Conservation (phyloP, 2,329 filamentous ascomycete species). For the Moelleriella libera region DNA sequence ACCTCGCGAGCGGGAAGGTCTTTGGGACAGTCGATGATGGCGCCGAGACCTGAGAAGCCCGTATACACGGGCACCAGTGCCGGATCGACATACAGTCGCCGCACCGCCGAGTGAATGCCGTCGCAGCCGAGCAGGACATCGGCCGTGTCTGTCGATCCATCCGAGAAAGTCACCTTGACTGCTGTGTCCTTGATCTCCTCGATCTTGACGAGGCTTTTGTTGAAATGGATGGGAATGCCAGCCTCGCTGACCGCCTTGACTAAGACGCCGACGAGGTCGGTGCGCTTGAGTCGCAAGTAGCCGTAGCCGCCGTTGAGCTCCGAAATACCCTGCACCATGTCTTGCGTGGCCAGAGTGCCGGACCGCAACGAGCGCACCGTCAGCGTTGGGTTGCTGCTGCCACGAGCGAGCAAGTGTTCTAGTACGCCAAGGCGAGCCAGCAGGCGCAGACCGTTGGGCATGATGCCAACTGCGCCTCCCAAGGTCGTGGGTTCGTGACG, state of each 20-base stretch:
- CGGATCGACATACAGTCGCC: conserved; percentile 12
- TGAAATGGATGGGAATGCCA: conserved; percentile 39
- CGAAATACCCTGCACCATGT: conserved; percentile 27
- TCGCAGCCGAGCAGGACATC: conserved; percentile 35
- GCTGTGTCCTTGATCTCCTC: conserved; percentile 35
- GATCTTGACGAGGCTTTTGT: conserved; percentile 53
- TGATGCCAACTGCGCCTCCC: conserved; percentile 5
- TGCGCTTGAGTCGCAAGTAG: conserved; percentile 43
- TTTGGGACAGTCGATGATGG: conserved; percentile 7
- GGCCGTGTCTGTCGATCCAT: conserved; percentile 24
- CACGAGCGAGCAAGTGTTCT: conserved; percentile 43
- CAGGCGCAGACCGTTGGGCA: conserved; percentile 54
- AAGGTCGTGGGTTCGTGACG: conserved; percentile 4
- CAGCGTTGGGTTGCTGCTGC: conserved; percentile 51
- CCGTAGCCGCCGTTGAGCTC: conserved; percentile 45
- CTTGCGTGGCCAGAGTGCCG: conserved; percentile 42
- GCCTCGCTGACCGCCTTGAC: conserved; percentile 37
- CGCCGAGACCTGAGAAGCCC: conserved; percentile 11
- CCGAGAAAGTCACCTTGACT: conserved; percentile 43
- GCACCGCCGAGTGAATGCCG: conserved; percentile 24
- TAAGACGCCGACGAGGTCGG: conserved; percentile 47
- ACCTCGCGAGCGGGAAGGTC: conserved; percentile 3
- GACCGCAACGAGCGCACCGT: conserved; percentile 47
- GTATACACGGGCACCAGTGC: conserved; percentile 13
- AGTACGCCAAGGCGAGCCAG: conserved; percentile 50